Conservation (phyloP, 306 rosid genomes). For the Inga laurina region DNA sequence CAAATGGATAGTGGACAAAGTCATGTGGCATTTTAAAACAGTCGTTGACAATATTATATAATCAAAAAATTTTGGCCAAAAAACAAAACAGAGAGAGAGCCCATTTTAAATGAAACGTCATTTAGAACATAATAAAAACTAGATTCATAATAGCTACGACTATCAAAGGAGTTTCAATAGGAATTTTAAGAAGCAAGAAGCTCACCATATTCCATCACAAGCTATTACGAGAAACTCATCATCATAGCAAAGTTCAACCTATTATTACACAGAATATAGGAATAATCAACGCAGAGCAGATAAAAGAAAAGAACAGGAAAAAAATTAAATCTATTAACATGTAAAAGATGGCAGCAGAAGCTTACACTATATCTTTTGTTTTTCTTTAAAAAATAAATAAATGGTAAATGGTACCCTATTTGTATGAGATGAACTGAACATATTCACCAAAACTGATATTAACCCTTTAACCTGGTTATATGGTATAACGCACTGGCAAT, state of each 20-base stretch:
- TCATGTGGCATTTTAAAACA: background rate
- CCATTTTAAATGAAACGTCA: background rate
- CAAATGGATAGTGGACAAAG: background rate
- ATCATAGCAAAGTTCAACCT: constrained; percentile 86
- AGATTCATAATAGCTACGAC: background rate
- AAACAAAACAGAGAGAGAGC: background rate
- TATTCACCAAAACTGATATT: constrained; percentile 6
- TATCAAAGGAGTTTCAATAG: background rate
- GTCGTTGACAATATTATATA: background rate
- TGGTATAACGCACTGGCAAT: background rate
- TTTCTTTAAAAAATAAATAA: background rate
- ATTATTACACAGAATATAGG: constrained; percentile 26
- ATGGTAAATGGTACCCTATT: background rate
- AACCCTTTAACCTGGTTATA: constrained; percentile 5
- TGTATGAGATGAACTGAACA: background rate
- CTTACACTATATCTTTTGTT: background rate
- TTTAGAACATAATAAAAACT: background rate
- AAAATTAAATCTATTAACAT: background rate
- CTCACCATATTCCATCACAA: constrained; percentile 97
- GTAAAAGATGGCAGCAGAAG: constrained; percentile 17
- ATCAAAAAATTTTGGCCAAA: background rate
- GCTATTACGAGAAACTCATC: constrained; percentile 95
- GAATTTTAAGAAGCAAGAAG: constrained; percentile 17
- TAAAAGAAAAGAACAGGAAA: background rate
- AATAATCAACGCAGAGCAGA: constrained; percentile 8